Evolutionary conservation across 257 asterid genomes (phyloP).

Genomic region (Capsicum baccatum): DNA sequence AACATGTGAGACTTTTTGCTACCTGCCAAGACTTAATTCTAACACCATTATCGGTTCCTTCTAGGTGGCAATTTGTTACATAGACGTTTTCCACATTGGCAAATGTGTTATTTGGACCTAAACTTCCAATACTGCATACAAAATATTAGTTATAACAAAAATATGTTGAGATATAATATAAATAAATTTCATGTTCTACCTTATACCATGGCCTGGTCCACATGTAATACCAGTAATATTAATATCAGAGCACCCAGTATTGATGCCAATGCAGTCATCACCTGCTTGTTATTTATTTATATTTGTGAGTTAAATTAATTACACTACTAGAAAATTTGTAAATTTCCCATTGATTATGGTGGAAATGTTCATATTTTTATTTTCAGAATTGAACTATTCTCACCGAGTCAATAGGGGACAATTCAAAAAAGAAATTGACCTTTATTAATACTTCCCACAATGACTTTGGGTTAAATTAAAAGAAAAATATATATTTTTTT

Average conservation of each 20-base stretch:
- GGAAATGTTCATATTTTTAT: no score
- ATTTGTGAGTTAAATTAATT: neutral
- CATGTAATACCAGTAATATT: constrained; percentile 30
- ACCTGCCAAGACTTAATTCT: constrained; percentile 43
- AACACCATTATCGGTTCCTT: constrained; percentile 34
- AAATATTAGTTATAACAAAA: neutral
- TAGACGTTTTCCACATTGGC: constrained; percentile 27
- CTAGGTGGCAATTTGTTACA: constrained; percentile 20
- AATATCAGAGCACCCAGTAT: constrained; percentile 24
- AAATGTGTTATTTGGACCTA: constrained; percentile 31
- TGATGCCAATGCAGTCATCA: constrained; percentile 38
- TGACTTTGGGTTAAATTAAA: no score
- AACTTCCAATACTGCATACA: constrained; percentile 32
- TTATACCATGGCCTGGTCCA: constrained; percentile 42
- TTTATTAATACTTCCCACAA: no score
- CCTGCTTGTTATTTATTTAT: constrained; percentile 21
- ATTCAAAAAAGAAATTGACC: no score
- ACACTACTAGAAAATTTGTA: no score
- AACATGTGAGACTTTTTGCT: neutral
- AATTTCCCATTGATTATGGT: no score
- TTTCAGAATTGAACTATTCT: no score
- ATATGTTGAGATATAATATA: neutral
- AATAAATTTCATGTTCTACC: constrained; percentile 26
- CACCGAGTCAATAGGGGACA: no score
- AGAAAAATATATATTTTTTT: no score